phyloP scores from a whole-genome alignment of 2,329 filamentous ascomycete species.

The Trichophaea hybrida region DNA sequence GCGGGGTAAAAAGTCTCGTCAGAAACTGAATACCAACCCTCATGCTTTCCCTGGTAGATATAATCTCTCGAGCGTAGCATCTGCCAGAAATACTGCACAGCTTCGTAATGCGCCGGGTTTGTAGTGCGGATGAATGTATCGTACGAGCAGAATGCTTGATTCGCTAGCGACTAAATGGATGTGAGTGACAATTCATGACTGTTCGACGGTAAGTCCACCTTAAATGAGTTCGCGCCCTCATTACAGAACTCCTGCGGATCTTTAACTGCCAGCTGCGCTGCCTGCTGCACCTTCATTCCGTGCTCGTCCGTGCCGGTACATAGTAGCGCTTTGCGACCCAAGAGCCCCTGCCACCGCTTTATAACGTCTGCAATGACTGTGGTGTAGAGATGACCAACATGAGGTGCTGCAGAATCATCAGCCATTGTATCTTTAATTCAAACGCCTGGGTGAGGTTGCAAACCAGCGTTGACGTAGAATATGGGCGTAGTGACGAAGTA shows the following conservation, averaged over 20 bases:
- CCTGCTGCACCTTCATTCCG: conserved; percentile 91
- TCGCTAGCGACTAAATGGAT: conserved; percentile 46
- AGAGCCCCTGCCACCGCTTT: conserved; percentile 77
- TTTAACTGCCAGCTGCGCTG: conserved; percentile 55
- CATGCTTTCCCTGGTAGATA: conserved; percentile 73
- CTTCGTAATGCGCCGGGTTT: conserved; percentile 62
- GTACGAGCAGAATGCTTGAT: conserved; percentile 53
- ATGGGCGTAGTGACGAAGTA: conserved; percentile 95
- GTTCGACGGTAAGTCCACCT: conserved; percentile 32
- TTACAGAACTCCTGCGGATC: conserved; percentile 80
- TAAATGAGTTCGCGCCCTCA: conserved; percentile 64
- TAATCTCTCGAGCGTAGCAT: conserved; percentile 59
- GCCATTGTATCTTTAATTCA: conserved; percentile 1
- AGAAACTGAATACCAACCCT: conserved; percentile 92
- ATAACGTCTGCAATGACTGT: conserved; percentile 83
- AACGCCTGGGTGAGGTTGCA: conserved; percentile 22
- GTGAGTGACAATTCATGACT: conserved; percentile 17
- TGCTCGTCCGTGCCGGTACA: conserved; percentile 94
- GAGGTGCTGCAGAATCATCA: conserved; percentile 49
- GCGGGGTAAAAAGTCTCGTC: conserved; percentile 94
- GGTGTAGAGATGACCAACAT: conserved; percentile 87
- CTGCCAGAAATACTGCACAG: conserved; percentile 81
- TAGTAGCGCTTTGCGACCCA: conserved; percentile 56
- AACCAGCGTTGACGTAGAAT: conserved; percentile 96
- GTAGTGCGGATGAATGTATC: conserved; percentile 91